A percentile compares a stretch with the other conserved stretches of the same genome.
Conservation (phyloP, 2,329 filamentous ascomycete species). For the Nigrospora sphaerica region DNA sequence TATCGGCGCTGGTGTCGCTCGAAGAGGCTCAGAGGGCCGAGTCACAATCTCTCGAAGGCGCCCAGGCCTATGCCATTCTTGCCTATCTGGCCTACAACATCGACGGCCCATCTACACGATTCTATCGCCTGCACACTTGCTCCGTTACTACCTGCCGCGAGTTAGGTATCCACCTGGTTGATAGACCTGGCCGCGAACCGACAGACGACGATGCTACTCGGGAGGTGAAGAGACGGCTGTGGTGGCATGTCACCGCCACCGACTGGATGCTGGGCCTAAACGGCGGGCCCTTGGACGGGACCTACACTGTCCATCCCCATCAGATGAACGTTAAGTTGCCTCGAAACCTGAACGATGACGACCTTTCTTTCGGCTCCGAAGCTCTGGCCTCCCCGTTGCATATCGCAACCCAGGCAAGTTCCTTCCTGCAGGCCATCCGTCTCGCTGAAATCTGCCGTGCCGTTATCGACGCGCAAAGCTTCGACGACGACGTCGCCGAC, state of each 20-base stretch:
- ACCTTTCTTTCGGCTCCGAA: slow-evolving; percentile 21
- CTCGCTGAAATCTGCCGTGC: slow-evolving; percentile 28
- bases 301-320: slow-evolving; percentile 27
- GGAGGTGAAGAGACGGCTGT: slow-evolving; percentile 32
- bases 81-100: slow-evolving; percentile 30
- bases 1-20: slow-evolving; percentile 25
- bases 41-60: slow-evolving; percentile 23
- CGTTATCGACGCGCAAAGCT: slow-evolving; percentile 20
- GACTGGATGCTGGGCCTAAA: slow-evolving; percentile 33
- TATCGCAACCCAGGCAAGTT: slow-evolving; percentile 27
- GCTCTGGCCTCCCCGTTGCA: slow-evolving; percentile 19
- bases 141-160: slow-evolving; percentile 23
- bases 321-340: slow-evolving; percentile 32
- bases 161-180: slow-evolving; percentile 30
- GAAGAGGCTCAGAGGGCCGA: slow-evolving; percentile 22
- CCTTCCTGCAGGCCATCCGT: slow-evolving; percentile 28
- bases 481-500: slow-evolving; percentile 13
- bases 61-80: slow-evolving; percentile 29
- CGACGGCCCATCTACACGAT: slow-evolving; percentile 26
- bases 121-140: slow-evolving; percentile 20
- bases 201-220: slow-evolving; percentile 14
- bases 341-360: slow-evolving; percentile 29
- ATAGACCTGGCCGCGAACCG: slow-evolving; percentile 19
- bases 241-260: slow-evolving; percentile 35
- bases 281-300: slow-evolving; percentile 25